phyloP scores from a whole-genome alignment of 139 green algal genomes.

The Raphidocelis subcapitata region DNA sequence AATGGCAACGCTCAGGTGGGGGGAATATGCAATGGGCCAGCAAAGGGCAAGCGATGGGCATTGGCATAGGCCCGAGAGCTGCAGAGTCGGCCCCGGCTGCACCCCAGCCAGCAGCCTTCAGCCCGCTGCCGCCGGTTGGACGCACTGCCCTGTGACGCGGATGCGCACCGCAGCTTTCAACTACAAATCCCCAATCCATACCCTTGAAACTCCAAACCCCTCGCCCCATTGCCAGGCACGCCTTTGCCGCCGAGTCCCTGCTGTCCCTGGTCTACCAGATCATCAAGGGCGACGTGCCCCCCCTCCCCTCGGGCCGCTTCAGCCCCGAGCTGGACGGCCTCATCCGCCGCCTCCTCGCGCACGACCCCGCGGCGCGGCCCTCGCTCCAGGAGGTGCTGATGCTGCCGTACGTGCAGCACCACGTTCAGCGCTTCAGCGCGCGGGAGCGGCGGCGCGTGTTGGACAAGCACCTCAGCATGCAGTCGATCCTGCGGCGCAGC shows the following conservation, averaged over 20 bases:
- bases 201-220: background rate
- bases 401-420: slow-evolving; percentile 45
- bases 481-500: no score
- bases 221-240: slow-evolving; percentile 42
- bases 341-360: slow-evolving; percentile 40
- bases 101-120: no score
- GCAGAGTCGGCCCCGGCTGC: background rate
- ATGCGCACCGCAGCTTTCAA: no score
- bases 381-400: slow-evolving; percentile 45
- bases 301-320: slow-evolving; percentile 49
- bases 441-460: slow-evolving; percentile 34
- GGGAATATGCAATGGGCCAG: background rate
- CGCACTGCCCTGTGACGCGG: no score
- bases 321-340: slow-evolving; percentile 33
- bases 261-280: slow-evolving; percentile 69
- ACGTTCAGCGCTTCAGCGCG: slow-evolving; percentile 44
- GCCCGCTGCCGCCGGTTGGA: no score
- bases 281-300: slow-evolving; percentile 55
- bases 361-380: slow-evolving; percentile 40
- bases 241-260: slow-evolving; percentile 66
- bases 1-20: slow-evolving; percentile 69
- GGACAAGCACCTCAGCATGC: no score
- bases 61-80: no score
- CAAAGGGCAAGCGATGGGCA: no score
- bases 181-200: no score